Evolutionary conservation across 164 flowering plant species (phyloP), one percentile per base, ranked within the genome.

Genomic region (Echeveria elegans): DNA sequence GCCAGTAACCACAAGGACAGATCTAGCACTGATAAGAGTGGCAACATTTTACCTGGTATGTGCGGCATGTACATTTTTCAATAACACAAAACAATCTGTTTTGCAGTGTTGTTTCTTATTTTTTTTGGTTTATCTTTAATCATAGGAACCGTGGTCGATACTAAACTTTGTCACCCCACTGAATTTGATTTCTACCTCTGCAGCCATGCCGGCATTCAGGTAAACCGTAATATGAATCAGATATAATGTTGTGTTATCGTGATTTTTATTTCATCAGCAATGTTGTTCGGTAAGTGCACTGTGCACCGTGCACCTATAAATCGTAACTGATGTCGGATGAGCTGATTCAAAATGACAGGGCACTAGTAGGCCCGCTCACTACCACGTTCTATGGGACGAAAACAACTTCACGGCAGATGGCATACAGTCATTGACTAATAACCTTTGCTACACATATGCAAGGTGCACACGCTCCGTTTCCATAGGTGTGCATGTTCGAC

Each of bases 161-260:
- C 90, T 12, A 86, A 84, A 71, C 88, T 92, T 24, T 92, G 98
- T 69, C 98, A 92, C 72, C 98, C 98, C 0, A 81, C 91, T 1
- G 95, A 92, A 68, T 92, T 90, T 73, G 98, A 92, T 64, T 92
- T 92, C 68, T 92, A 86, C 68, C 95, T 92, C 56, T 92, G 98
- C 68, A 92, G 98, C 76, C 98, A 92, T 74, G 98, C 98, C 56
- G 95, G 96, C 16, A 88, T 92, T 75, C 95, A 90, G 95, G 98
- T 88, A 63, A 31, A 32, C 45, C 47, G 23, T 37, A 18, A 43
- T 14, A 43, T 12, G 1, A 43, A 4, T 43, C 16, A 43, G 16
- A n/a, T n/a, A n/a, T 43, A 43, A 11, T 43, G 11, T 5, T 14
- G 45, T 11, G 14, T 8, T 8, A 4, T 1, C 9, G 38, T 8